Evolutionary conservation across 2,329 filamentous ascomycete species (phyloP).

Genomic region (Phoma sp.): DNA sequence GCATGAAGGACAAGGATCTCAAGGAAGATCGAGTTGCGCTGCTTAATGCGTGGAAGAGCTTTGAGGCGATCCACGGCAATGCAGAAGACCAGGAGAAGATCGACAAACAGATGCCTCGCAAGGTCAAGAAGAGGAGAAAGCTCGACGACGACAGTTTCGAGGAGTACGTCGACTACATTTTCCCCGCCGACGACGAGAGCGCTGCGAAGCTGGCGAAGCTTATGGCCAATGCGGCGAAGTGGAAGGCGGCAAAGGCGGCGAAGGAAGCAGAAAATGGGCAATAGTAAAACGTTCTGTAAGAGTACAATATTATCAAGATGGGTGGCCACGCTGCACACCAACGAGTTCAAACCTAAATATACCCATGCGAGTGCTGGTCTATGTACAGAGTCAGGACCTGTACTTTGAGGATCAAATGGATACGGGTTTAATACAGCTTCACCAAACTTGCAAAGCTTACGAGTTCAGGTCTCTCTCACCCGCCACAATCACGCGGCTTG

Average conservation of each 20-base stretch:
- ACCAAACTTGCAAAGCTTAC: too few relatives aligned
- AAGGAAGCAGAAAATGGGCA: conserved; percentile 18
- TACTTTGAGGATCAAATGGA: too few relatives aligned
- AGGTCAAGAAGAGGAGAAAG: conserved; percentile 90
- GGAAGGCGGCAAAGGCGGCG: conserved; percentile 70
- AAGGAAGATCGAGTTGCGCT: conserved; percentile 93
- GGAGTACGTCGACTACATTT: conserved; percentile 97
- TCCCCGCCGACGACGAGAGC: conserved; percentile 92
- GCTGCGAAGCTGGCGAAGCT: conserved; percentile 83
- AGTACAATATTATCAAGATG: neutral
- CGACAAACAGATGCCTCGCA: conserved; percentile 90
- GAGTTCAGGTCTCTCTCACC: too few relatives aligned
- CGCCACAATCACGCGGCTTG: neutral
- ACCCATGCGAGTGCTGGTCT: neutral
- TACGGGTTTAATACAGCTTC: too few relatives aligned
- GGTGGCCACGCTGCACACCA: neutral
- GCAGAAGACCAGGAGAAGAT: conserved; percentile 79
- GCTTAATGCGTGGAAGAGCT: conserved; percentile 90
- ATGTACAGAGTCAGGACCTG: too few relatives aligned
- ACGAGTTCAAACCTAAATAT: too few relatives aligned
- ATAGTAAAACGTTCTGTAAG: neutral
- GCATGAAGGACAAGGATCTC: conserved; percentile 87
- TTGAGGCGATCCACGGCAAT: conserved; percentile 85
- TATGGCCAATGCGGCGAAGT: conserved; percentile 83
- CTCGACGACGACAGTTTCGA: conserved; percentile 93